Conservation (phyloP, 1,284 basidiomycete genomes). For the Stereum hirsutum region DNA sequence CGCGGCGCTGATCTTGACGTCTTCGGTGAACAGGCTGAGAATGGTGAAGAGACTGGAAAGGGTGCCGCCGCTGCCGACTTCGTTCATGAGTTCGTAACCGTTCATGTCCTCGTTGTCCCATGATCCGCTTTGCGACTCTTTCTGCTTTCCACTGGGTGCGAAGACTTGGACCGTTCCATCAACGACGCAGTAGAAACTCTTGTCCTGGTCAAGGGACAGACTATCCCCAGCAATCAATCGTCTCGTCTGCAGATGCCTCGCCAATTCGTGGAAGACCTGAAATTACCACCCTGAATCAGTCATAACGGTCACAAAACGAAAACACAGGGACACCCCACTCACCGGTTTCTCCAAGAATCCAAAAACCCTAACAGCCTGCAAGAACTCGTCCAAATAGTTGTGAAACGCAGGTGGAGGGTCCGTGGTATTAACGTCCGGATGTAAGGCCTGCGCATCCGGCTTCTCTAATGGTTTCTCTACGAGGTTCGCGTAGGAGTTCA, state of each 20-base stretch:
- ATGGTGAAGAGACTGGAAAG: slow-evolving; percentile 96
- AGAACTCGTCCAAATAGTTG: slow-evolving; percentile 92
- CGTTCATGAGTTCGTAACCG: slow-evolving; percentile 89
- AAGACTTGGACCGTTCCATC: slow-evolving; percentile 87
- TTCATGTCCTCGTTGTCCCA: slow-evolving; percentile 86
- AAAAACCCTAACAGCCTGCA: slow-evolving; percentile 90
- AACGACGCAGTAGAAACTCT: slow-evolving; percentile 93
- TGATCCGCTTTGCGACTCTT: slow-evolving; percentile 35
- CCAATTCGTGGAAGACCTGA: slow-evolving; percentile 90
- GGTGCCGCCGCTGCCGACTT: slow-evolving; percentile 92
- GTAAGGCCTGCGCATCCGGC: slow-evolving; percentile 70
- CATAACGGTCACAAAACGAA: not conserved
- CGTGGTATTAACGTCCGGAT: slow-evolving; percentile 79
- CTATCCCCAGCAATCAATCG: slow-evolving; percentile 88
- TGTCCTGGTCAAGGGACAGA: slow-evolving; percentile 84
- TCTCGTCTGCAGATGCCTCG: slow-evolving; percentile 86
- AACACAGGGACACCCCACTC: slow-evolving; percentile 16
- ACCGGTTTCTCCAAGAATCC: slow-evolving; percentile 94
- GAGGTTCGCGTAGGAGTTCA: slow-evolving; percentile 71
- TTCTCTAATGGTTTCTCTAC: slow-evolving; percentile 81
- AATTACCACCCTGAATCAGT: not conserved
- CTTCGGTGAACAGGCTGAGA: slow-evolving; percentile 91
- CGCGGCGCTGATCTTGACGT: slow-evolving; percentile 90
- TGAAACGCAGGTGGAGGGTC: slow-evolving; percentile 77
- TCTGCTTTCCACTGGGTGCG: slow-evolving; percentile 52